A percentile compares a stretch with the other conserved stretches of the same genome.
Conservation (phyloP, 805 yeast genomes). For the Candida vartiovaarae region DNA sequence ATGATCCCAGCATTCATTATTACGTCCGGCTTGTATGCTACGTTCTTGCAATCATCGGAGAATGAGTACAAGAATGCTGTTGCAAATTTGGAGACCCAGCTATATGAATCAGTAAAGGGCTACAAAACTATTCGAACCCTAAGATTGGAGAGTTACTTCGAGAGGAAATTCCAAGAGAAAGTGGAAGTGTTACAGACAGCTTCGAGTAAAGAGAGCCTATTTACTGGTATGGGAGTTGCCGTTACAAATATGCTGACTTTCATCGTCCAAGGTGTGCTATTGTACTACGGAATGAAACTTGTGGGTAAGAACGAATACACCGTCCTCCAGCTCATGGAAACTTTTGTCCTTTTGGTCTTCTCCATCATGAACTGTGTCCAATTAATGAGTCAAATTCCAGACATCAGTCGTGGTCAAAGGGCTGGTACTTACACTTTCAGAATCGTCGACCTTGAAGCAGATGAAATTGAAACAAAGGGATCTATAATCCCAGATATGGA, state of each 20-base stretch:
- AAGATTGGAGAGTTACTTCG: constrained; percentile 45
- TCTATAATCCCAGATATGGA: constrained; percentile 21
- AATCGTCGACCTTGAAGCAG: constrained; percentile 30
- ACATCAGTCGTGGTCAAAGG: constrained; percentile 70
- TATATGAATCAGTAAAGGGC: constrained; percentile 47
- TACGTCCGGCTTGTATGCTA: constrained; percentile 46
- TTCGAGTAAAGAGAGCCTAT: constrained; percentile 50
- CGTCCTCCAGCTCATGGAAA: constrained; percentile 53
- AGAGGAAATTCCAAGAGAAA: constrained; percentile 26
- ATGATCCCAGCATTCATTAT: constrained; percentile 58
- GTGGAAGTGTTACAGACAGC: constrained; percentile 27
- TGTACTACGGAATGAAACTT: constrained; percentile 75
- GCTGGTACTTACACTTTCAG: constrained; percentile 51
- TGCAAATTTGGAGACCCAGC: constrained; percentile 44
- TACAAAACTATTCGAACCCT: constrained; percentile 59
- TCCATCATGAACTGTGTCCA: constrained; percentile 59
- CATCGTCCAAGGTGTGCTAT: constrained; percentile 61
- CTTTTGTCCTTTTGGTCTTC: constrained; percentile 66
- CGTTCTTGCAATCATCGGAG: constrained; percentile 47
- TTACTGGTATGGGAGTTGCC: constrained; percentile 64
- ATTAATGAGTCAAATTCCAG: constrained; percentile 64
- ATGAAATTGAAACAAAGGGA: constrained; percentile 34
- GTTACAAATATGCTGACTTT: constrained; percentile 45
- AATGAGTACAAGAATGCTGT: constrained; percentile 49
- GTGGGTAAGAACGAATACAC: constrained; percentile 53